These are phyloP conservation scores for Boletus rufocinnamomeus DNA, from an alignment of 768 basidiomycete species.

Conservation along the genomic window DNA sequence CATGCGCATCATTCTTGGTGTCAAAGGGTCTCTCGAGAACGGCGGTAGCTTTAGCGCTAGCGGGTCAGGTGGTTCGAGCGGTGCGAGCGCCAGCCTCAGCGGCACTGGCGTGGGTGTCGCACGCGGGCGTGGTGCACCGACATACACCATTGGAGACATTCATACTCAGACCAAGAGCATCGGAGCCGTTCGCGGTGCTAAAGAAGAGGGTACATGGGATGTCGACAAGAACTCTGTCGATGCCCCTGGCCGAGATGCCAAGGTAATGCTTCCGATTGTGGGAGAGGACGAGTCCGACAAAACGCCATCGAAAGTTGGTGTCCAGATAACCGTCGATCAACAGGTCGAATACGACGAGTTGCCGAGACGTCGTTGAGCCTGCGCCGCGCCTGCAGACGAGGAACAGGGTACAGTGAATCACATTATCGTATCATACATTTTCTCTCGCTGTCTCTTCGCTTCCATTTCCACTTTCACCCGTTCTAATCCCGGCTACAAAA, in stretches of 20 bases:
- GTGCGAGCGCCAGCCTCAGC: slow-evolving; percentile 46
- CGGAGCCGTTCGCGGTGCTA: slow-evolving; percentile 42
- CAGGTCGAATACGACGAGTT: slow-evolving; percentile 53
- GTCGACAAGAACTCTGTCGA: slow-evolving; percentile 44
- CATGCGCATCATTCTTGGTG: slow-evolving; percentile 81
- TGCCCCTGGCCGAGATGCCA: slow-evolving; percentile 35
- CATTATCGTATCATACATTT: background rate
- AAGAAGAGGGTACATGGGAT: slow-evolving; percentile 44
- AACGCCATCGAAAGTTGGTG: slow-evolving; percentile 39
- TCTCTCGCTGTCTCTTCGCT: background rate
- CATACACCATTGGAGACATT: slow-evolving; percentile 50
- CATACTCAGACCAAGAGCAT: slow-evolving; percentile 51
- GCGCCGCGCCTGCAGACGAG: background rate
- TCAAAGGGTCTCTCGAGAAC: slow-evolving; percentile 70
- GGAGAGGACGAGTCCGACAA: slow-evolving; percentile 30
- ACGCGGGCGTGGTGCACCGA: slow-evolving; percentile 33
- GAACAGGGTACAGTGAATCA: background rate
- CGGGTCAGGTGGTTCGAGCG: slow-evolving; percentile 46
- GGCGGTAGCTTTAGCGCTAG: slow-evolving; percentile 73
- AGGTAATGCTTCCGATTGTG: slow-evolving; percentile 39
- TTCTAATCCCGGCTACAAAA: background rate
- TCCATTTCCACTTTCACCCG: background rate
- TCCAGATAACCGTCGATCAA: slow-evolving; percentile 59
- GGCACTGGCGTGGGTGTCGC: slow-evolving; percentile 17
- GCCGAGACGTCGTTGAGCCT: slow-evolving; percentile 18